Base-by-base conservation (phyloP, 2,329 filamentous ascomycete genomes). In the Xylariaceae sp. region DNA sequence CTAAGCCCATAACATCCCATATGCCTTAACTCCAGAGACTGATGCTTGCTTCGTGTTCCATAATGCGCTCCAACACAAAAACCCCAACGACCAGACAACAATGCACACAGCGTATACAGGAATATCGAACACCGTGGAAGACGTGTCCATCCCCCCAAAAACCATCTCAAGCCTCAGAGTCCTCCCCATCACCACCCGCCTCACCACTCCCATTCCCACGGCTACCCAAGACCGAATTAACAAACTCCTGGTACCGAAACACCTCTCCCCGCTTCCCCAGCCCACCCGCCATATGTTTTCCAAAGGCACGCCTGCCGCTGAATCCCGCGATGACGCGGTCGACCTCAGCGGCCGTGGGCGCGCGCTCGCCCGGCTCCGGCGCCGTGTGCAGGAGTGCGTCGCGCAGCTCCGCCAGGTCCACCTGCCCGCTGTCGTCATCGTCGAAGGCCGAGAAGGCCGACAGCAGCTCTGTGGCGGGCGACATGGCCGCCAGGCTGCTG, bases 391-490 rank as follows among this genome's bases (percentile, higher is more conserved):
- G 66, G 34, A 98, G 64, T 0, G 91, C 89, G 53, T 93, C 87
- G 34, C 86, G 81, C 48, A 98, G 67, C 63, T 95, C 89, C 0
- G 70, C 76, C 16, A 95, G 68, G 59, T 97, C 89, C 30, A 97
- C 81, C 64, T 96, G 89, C 3, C 93, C 93, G 55, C 87, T 93
- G 61, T 98, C 93, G 49, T 95, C 89, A 48, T 95, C 87, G 59
- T 98, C 93, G 60, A 97, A 97, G 0, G 93, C 93, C 2, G 89
- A 89, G 53, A 98, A 91, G 0, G 93, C 93, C 1, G 89, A 91
- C 16, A 89, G 71, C 9, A 98, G 76, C 60, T 98, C 93, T 13
- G 81, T 76, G 17, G 81, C 79, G 0, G 87, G 83, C 1, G 88
- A 94, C 15, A 97, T 72, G 0, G 82, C 77, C 1, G 81, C 79